phyloP scores from a whole-genome alignment of 768 basidiomycete species.

The Tricholoma saponaceum region DNA sequence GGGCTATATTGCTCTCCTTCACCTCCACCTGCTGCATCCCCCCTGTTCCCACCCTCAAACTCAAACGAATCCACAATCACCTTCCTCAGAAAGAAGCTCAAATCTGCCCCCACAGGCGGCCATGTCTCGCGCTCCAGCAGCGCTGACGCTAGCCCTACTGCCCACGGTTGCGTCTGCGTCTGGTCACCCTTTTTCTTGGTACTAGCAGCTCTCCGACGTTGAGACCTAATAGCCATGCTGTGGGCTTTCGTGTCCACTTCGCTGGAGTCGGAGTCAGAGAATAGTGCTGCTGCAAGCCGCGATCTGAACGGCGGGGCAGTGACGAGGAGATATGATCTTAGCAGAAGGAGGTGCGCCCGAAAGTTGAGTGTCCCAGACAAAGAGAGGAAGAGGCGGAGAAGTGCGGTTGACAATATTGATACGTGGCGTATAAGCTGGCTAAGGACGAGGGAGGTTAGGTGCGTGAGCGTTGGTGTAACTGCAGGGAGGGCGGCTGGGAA shows the following conservation, averaged over 20 bases:
- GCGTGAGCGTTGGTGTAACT: constrained; percentile 58
- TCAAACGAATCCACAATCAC: constrained; percentile 83
- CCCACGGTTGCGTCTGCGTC: constrained; percentile 38
- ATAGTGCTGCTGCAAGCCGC: constrained; percentile 66
- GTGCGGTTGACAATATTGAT: constrained; percentile 58
- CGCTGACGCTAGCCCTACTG: constrained; percentile 69
- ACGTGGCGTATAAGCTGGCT: constrained; percentile 58
- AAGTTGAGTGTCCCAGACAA: constrained; percentile 64
- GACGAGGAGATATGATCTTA: constrained; percentile 74
- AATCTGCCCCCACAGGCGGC: constrained; percentile 84
- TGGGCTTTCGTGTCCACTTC: constrained; percentile 32
- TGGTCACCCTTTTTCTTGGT: constrained; percentile 21
- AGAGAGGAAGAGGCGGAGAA: constrained; percentile 65
- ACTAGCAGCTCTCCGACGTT: constrained; percentile 25
- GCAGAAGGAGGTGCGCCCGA: constrained; percentile 58
- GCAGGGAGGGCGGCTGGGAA: constrained; percentile 62
- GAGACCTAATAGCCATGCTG: constrained; percentile 28
- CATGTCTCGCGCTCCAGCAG: constrained; percentile 74
- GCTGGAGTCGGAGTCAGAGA: constrained; percentile 65
- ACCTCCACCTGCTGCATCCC: constrained; percentile 22
- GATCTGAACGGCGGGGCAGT: constrained; percentile 70
- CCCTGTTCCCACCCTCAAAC: constrained; percentile 35
- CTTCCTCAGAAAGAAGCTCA: constrained; percentile 78
- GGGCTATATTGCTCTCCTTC: not conserved
- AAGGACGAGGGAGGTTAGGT: constrained; percentile 61